phyloP scores from a whole-genome alignment of 2,329 filamentous ascomycete genomes.

The Fusarium metavorans region DNA sequence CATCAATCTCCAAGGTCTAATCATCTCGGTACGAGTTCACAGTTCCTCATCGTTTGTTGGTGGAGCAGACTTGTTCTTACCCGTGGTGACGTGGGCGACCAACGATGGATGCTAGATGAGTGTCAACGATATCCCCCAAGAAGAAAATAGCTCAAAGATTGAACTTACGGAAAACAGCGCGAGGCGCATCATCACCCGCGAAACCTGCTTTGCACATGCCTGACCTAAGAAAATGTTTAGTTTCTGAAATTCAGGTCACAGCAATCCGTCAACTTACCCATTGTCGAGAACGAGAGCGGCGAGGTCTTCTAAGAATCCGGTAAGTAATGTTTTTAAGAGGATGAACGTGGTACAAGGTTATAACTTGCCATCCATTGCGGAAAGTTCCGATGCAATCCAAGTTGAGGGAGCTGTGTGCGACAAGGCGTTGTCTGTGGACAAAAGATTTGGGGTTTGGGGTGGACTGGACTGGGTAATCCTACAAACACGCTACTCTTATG shows the following conservation, averaged over 20 bases:
- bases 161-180: slow-evolving; percentile 98
- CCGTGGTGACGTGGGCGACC: slow-evolving; percentile 99
- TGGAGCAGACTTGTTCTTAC: slow-evolving; percentile 68
- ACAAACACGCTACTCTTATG: background rate
- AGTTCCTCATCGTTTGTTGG: background rate
- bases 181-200: slow-evolving; percentile 99
- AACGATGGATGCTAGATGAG: slow-evolving; percentile 89
- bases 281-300: slow-evolving; percentile 99
- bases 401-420: background rate
- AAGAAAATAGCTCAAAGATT: slow-evolving; percentile 37
- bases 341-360: background rate
- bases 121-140: background rate
- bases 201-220: slow-evolving; percentile 99
- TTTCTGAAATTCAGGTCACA: background rate
- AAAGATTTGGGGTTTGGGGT: background rate
- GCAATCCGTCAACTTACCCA: slow-evolving; percentile 85
- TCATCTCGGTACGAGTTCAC: background rate
- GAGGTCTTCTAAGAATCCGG: slow-evolving; percentile 84
- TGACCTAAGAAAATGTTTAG: slow-evolving; percentile 72
- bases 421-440: background rate
- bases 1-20: background rate
- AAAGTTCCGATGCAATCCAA: background rate
- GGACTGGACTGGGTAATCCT: background rate
- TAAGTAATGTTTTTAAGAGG: background rate
- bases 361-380: background rate